Evolutionary conservation across 495 filamentous ascomycete species (phyloP), one percentile per base, ranked within the genome.

Genomic region (Aspergillus panamensis): DNA sequence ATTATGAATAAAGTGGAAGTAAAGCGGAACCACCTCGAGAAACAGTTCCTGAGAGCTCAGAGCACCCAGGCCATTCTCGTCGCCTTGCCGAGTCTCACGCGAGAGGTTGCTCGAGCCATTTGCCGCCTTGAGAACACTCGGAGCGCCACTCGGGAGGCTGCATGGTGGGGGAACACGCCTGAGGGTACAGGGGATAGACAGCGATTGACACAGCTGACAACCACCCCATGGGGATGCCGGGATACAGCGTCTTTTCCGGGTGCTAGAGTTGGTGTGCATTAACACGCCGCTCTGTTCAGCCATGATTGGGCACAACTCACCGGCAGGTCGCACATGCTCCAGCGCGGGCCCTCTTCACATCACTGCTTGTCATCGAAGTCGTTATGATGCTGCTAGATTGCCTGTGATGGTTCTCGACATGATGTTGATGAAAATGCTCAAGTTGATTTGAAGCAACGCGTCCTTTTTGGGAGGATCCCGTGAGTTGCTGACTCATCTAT

Each of bases 1-100:
- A 58, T 68, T 62, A 39, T 68, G 66, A 17, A 68, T 65, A n/a
- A 48, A 63, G 29, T 55, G 56, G 55, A 68, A 68, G 31, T 68
- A 68, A n/a, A 65, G 56, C n/a, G 45, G 30, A 32, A 61, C 58
- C 21, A 66, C n/a, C 39, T 66, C 64, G 13, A 48, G 29, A 8
- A 37, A 45, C 4, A 62, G 7, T 19, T 51, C 56, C 9, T 42
- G 55, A 2, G 53, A 51, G 3, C 21, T 40, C 21, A 57, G 42
- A 4, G 13, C 35, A 16, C 44, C 44, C 6, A 55, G 17, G 9
- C 42, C 19, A 16, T 16, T 3, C 6, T 21, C 42, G 1, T 45
- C 42, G 16, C n/a, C 16, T 1, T 1, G 50, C 25, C 6, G 21
- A 30, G 14, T 14, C 5, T 50, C 54, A 1, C 7, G 37, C 10